Base-by-base conservation (phyloP, 1,284 basidiomycete species). In the Sporisorium exsertum region DNA sequence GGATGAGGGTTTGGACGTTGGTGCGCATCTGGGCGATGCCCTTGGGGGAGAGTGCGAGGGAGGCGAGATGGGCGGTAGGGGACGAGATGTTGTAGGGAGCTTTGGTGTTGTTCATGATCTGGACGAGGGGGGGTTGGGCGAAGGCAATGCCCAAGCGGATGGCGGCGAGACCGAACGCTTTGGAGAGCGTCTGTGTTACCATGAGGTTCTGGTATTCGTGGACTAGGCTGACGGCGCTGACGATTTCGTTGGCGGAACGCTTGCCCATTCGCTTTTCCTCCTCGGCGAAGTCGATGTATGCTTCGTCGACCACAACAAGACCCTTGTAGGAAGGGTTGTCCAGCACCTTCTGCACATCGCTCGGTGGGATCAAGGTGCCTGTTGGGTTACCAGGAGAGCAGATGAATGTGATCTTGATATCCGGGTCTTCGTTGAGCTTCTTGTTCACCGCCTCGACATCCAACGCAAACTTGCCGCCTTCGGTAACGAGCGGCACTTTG, bases 331-430 rank as follows among this genome's bases (percentile, higher is more conserved):
- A 87, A 5, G 90, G 88, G 86, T 94, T 93, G 33, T 95, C 91
- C 29, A 96, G 88, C 27, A 99, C 86, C n/a, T 89, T 84, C 1
- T 89, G 88, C 58, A 99, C 88, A 6, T 91, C 89, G 18, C 88
- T 82, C 15, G 96, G 89, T 0, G 94, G 89, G 58, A 99, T 91
- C 29, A 92, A 87, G 0, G 95, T 97, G 16, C 95, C 95, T 0
- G 95, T 97, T 0, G 97, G 97, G 85, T 99, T 99, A 3, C 97
- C 97, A 0, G 96, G 97, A 1, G 95, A 98, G 87, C 95, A 98
- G 58, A 99, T 88, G 88, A 98, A 95, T 66, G 97, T 89, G 58
- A 99, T 89, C 84, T 97, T 97, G 87, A 97, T 93, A 2, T 80
- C 77, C 20, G 81, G 72, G 35, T 84, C 81, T 8, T 59, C 22